A percentile compares a stretch with the other conserved stretches of the same genome.
These are phyloP conservation scores for Pyrrhoderma lamaoense DNA, from an alignment of 1,284 basidiomycete species.

Conservation along the genomic window DNA sequence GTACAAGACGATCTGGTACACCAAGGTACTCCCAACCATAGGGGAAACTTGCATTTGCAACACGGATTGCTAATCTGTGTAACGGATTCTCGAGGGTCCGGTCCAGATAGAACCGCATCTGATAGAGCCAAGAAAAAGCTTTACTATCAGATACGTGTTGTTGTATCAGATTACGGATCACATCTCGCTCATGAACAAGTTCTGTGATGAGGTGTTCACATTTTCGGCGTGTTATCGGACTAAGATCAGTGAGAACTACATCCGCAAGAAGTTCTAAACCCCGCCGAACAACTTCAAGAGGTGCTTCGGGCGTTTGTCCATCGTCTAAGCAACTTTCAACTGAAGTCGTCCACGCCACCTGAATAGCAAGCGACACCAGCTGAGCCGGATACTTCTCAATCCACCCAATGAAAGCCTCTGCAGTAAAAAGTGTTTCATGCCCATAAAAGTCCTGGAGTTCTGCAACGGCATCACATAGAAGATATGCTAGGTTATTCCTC, in stretches of 20 bases:
- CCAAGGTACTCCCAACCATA: slow-evolving; percentile 99
- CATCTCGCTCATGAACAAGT: slow-evolving; percentile 95
- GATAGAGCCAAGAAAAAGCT: slow-evolving; percentile 91
- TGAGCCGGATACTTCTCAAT: slow-evolving; percentile 93
- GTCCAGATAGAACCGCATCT: slow-evolving; percentile 98
- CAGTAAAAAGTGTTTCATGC: slow-evolving; percentile 43
- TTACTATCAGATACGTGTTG: slow-evolving; percentile 59
- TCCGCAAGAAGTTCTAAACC: slow-evolving; percentile 93
- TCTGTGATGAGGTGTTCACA: slow-evolving; percentile 99
- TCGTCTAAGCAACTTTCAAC: slow-evolving; percentile 71
- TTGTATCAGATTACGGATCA: slow-evolving; percentile 75
- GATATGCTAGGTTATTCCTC: slow-evolving; percentile 82
- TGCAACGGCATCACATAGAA: slow-evolving; percentile 72
- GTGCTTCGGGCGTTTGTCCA: slow-evolving; percentile 48
- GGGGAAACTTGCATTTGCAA: slow-evolving; percentile 90
- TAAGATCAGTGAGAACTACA: slow-evolving; percentile 87
- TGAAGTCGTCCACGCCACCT: slow-evolving; percentile 88
- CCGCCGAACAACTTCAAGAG: slow-evolving; percentile 73
- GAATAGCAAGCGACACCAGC: slow-evolving; percentile 88
- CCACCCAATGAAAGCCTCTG: slow-evolving; percentile 79
- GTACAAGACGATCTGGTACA: slow-evolving; percentile 93
- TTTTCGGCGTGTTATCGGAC: slow-evolving; percentile 86
- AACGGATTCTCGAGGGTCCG: slow-evolving; percentile 64
- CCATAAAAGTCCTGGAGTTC: slow-evolving; percentile 81
- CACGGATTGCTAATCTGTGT: slow-evolving; percentile 72